Conservation (phyloP, 768 basidiomycete species). For the Tricholoma matsutake region DNA sequence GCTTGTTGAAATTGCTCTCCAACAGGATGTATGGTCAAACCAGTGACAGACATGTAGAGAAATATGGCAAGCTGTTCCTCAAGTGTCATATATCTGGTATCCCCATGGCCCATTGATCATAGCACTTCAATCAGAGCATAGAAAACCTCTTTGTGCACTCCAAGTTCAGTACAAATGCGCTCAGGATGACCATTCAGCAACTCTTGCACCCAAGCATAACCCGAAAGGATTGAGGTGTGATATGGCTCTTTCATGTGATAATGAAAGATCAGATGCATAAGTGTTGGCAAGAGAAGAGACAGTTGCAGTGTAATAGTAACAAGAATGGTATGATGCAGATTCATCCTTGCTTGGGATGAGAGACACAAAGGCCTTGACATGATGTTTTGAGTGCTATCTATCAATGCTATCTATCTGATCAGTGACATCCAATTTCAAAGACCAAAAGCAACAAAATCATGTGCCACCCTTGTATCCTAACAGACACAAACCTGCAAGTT, state of each 20-base stretch:
- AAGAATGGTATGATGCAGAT: too few species aligned
- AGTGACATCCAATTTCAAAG: not conserved
- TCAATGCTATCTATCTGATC: not conserved
- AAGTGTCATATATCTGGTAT: not conserved
- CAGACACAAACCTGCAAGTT: not conserved
- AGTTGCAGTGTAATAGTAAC: not conserved
- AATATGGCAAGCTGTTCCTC: not conserved
- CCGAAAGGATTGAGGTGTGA: not conserved
- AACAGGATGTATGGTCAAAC: too few species aligned
- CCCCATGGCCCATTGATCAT: not conserved
- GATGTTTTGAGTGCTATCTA: not conserved
- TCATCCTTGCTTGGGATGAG: not conserved
- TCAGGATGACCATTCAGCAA: not conserved
- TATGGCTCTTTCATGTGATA: not conserved
- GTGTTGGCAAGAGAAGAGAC: not conserved
- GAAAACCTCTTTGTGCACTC: not conserved
- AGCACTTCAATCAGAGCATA: not conserved
- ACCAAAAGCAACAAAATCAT: not conserved
- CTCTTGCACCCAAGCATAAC: not conserved
- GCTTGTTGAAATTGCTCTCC: too few species aligned
- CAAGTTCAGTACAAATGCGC: not conserved
- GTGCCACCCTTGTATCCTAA: not conserved
- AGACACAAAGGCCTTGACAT: not conserved
- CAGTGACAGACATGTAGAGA: not conserved
- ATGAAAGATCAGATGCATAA: not conserved